These are phyloP conservation scores for Beverwykella pulmonaria DNA, from an alignment of 495 filamentous ascomycete genomes.

Conservation along the genomic window DNA sequence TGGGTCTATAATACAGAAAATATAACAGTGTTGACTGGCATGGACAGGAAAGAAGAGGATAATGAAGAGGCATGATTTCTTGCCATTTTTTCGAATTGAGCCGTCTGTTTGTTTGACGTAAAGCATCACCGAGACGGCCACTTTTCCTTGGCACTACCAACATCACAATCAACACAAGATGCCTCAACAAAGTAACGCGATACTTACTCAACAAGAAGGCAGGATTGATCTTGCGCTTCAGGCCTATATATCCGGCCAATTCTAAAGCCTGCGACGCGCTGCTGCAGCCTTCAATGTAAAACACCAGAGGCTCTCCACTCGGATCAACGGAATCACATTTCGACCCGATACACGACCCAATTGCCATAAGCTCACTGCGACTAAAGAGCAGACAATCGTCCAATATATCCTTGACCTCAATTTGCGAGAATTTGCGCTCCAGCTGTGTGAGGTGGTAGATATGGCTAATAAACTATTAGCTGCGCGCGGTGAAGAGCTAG, in stretches of 20 bases:
- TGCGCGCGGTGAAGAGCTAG: constrained; percentile 24
- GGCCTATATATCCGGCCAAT: constrained; percentile 8
- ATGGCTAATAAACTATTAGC: constrained; percentile 46
- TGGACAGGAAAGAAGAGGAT: too few species aligned
- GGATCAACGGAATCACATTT: not conserved
- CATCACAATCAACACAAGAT: too few species aligned
- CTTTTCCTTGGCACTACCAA: too few species aligned
- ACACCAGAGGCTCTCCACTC: too few species aligned
- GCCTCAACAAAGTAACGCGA: not conserved
- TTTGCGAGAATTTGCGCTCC: constrained; percentile 39
- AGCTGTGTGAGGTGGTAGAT: constrained; percentile 44
- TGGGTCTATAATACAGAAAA: too few species aligned
- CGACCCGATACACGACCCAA: constrained; percentile 1
- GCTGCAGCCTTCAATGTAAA: not conserved
- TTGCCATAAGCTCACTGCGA: constrained; percentile 39
- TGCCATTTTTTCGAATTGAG: too few species aligned
- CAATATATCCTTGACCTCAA: constrained; percentile 47
- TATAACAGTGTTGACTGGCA: too few species aligned
- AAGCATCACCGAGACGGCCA: too few species aligned
- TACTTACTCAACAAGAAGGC: not conserved
- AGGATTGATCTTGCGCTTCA: constrained; percentile 23
- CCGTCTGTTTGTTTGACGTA: too few species aligned
- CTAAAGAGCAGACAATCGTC: constrained; percentile 43
- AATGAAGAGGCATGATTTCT: too few species aligned
- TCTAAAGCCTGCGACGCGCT: constrained; percentile 8